Conservation (phyloP, 768 basidiomycete species). For the Cystobasidium tubakii region DNA sequence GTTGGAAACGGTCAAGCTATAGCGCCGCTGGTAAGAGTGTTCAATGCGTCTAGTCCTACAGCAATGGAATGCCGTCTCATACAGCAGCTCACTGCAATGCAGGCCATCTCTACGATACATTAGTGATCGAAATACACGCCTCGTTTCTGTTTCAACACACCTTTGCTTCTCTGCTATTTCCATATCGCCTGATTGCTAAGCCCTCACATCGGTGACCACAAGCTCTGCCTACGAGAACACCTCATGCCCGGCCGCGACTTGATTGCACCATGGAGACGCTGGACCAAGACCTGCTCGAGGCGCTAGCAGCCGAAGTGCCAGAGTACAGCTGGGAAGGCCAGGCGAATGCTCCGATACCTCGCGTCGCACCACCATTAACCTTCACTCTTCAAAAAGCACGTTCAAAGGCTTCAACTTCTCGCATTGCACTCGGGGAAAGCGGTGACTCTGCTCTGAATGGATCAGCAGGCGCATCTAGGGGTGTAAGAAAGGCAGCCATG, state of each 20-base stretch:
- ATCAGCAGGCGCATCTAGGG: neutral
- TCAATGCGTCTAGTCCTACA: too few species aligned
- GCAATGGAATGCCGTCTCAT: too few species aligned
- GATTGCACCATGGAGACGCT: constrained; percentile 6
- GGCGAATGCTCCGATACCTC: constrained; percentile 15
- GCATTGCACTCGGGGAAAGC: neutral
- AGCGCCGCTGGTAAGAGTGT: too few species aligned
- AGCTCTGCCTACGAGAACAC: neutral
- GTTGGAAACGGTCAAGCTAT: too few species aligned
- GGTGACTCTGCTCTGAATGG: neutral
- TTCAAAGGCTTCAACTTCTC: neutral
- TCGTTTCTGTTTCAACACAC: too few species aligned
- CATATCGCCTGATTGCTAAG: neutral
- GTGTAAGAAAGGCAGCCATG: constrained; percentile 3
- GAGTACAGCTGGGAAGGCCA: constrained; percentile 28
- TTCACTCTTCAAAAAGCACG: neutral
- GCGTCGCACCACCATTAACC: neutral
- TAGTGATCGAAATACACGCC: too few species aligned
- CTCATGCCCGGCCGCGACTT: neutral
- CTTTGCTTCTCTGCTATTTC: neutral
- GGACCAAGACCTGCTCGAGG: constrained; percentile 23
- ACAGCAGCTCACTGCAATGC: too few species aligned
- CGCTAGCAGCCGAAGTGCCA: constrained; percentile 3
- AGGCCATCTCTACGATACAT: too few species aligned
- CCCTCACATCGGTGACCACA: neutral